These are phyloP conservation scores for Exophiala phaeomuriformis DNA, from an alignment of 2,329 filamentous ascomycete species.

Conservation along the genomic window DNA sequence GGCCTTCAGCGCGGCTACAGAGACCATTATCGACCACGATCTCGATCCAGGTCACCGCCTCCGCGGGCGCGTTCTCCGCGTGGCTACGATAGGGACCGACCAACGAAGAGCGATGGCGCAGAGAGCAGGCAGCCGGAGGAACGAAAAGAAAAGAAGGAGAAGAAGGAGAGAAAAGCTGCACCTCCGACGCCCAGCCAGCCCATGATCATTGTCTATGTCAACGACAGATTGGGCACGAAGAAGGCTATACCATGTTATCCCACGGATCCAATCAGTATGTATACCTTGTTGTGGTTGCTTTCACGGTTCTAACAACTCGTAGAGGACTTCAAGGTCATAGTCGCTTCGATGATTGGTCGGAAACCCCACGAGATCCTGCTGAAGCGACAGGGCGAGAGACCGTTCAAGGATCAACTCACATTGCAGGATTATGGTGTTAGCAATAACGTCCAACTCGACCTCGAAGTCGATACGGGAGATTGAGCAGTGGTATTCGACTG, in stretches of 20 bases:
- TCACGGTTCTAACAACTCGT: conserved; percentile 15
- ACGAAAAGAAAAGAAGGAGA: conserved; percentile 26
- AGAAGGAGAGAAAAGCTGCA: conserved; percentile 28
- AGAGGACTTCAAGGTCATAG: conserved; percentile 80
- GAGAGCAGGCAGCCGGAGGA: conserved; percentile 21
- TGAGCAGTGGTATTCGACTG: conserved; percentile 22
- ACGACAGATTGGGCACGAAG: conserved; percentile 94
- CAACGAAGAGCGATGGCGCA: conserved; percentile 15
- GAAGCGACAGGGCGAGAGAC: conserved; percentile 83
- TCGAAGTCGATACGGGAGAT: conserved; percentile 46
- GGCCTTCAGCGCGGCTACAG: conserved; percentile 49
- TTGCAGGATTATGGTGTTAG: conserved; percentile 90
- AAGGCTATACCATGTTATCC: conserved; percentile 84
- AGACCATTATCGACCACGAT: conserved; percentile 33
- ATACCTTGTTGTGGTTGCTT: neutral
- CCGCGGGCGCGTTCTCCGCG: conserved; percentile 13
- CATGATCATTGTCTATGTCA: conserved; percentile 91
- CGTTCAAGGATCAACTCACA: conserved; percentile 85
- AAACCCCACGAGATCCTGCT: conserved; percentile 86
- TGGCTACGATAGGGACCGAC: conserved; percentile 25
- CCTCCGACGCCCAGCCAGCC: conserved; percentile 52
- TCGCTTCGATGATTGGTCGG: conserved; percentile 79
- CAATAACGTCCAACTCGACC: conserved; percentile 64
- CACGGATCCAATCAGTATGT: conserved; percentile 64
- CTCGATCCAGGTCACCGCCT: conserved; percentile 34